Evolutionary conservation across 177 flowering plant species (phyloP), one percentile per base, ranked within the genome.

Genomic region (Vitis hybrid): DNA sequence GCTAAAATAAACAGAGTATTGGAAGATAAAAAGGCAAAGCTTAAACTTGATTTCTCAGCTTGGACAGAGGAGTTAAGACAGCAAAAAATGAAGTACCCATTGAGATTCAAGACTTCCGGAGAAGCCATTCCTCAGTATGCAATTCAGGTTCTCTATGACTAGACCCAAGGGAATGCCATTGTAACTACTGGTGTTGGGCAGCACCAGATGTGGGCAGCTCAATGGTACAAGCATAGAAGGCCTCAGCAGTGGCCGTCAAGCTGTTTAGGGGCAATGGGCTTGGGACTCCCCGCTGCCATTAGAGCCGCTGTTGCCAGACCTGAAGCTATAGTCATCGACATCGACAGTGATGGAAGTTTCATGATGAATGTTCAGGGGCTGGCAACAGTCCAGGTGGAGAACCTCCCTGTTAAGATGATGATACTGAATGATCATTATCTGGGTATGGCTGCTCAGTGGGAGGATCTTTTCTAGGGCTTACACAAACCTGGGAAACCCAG

Each of bases 161-260:
- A 90, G 64, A 89, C 94, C 0, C 61, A 77, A 63, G 94, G 96
- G 19, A 73, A 80, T 51, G 97, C 97, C 0, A 83, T 92, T 58
- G 77, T 92, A 15, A 89, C 86, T 62, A 90, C 96, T 55, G 97
- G 96, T 31, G 97, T 92, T 14, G 92, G 96, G 63, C 96, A 90
- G 72, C 97, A 92, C 72, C 97, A 92, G 72, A 92, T 90, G 97
- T 92, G 96, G 97, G 88, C 93, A 71, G 94, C 96, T 6, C 97
- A 90, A 65, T 87, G 74, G 70, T 92, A 87, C 80, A 86, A 84
- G 77, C 87, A 85, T 55, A 84, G 72, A 60, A 83, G 74, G 57
- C 92, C 94, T 26, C 81, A 90, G 1, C 96, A 92, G 33, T 92
- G 96, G 94, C 68, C 89, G 1, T 90, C 96, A 0, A 88, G 91